phyloP scores from a whole-genome alignment of 257 asterid genomes.

The Solanum ossicruentum region DNA sequence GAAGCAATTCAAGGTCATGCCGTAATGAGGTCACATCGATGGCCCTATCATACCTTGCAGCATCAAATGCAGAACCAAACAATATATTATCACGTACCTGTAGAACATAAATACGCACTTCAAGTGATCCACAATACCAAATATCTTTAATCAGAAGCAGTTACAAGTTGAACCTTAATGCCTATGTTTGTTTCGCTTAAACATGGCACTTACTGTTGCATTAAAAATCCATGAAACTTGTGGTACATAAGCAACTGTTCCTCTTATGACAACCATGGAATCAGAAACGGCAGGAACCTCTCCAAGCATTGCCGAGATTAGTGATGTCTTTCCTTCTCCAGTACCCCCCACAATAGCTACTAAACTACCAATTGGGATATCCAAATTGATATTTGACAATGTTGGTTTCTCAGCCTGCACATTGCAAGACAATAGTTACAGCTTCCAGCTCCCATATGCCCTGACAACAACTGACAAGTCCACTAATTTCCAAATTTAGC shows the following conservation, averaged over 20 bases:
- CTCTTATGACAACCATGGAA: slow-evolving; percentile 61
- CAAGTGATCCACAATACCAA: not conserved
- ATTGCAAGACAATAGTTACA: not conserved
- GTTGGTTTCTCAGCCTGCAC: slow-evolving; percentile 68
- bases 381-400: slow-evolving; percentile 74
- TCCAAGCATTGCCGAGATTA: slow-evolving; percentile 95
- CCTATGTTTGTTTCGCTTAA: not conserved
- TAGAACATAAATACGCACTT: slow-evolving; percentile 4
- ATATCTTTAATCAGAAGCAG: not conserved
- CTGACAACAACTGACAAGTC: not conserved
- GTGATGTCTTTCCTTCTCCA: slow-evolving; percentile 98
- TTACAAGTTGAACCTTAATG: not conserved
- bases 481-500: not conserved
- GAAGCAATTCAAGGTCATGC: slow-evolving; percentile 83
- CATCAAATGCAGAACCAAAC: slow-evolving; percentile 63
- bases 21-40: slow-evolving; percentile 66
- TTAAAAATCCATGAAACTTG: slow-evolving; percentile 99
- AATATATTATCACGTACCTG: slow-evolving; percentile 94
- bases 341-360: slow-evolving; percentile 93
- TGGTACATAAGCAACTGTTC: slow-evolving; percentile 87
- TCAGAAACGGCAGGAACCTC: slow-evolving; percentile 77
- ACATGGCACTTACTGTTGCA: slow-evolving; percentile 62
- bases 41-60: slow-evolving; percentile 52
- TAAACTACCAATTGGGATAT: slow-evolving; percentile 75
- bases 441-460: not conserved